Conservation (phyloP, 352 stramenopile genomes). For the Lagenidium giganteum region DNA sequence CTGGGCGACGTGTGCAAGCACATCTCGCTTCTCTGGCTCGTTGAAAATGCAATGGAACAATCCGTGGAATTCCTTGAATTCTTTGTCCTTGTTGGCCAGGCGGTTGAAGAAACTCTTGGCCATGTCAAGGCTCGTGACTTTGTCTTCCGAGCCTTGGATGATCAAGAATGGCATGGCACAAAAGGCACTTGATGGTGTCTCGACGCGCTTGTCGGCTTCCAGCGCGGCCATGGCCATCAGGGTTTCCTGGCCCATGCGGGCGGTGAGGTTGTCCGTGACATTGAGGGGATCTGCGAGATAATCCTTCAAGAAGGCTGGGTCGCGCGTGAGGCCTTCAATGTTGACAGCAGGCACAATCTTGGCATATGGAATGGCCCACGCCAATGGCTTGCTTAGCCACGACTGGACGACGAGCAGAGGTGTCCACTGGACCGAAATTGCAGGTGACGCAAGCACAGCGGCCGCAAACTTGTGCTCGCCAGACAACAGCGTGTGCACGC, state of each 20-base stretch:
- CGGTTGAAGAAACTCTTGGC: conserved; percentile 31
- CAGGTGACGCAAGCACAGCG: conserved; percentile 46
- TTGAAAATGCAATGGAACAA: conserved; percentile 64
- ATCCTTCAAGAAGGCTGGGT: conserved; percentile 40
- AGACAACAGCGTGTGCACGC: conserved; percentile 47
- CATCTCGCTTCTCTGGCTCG: conserved; percentile 50
- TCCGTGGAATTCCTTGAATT: conserved; percentile 54
- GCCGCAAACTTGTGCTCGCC: conserved; percentile 34
- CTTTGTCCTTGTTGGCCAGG: conserved; percentile 48
- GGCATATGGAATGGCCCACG: conserved; percentile 35
- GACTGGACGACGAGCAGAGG: conserved; percentile 32
- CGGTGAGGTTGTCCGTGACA: conserved; percentile 34
- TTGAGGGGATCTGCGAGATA: conserved; percentile 56
- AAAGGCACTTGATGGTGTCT: conserved; percentile 17
- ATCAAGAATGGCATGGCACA: conserved; percentile 25
- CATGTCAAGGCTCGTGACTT: conserved; percentile 31
- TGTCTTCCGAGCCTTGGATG: conserved; percentile 41
- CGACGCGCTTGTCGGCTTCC: neutral
- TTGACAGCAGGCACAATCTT: conserved; percentile 54
- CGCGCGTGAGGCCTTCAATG: conserved; percentile 25
- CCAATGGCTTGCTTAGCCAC: conserved; percentile 32
- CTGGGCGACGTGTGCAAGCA: conserved; percentile 36
- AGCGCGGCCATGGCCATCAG: conserved; percentile 21
- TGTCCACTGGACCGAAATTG: conserved; percentile 59
- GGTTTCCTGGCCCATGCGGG: conserved; percentile 28